Conservation (phyloP, 345 rosid species). For the Populus simonii region DNA sequence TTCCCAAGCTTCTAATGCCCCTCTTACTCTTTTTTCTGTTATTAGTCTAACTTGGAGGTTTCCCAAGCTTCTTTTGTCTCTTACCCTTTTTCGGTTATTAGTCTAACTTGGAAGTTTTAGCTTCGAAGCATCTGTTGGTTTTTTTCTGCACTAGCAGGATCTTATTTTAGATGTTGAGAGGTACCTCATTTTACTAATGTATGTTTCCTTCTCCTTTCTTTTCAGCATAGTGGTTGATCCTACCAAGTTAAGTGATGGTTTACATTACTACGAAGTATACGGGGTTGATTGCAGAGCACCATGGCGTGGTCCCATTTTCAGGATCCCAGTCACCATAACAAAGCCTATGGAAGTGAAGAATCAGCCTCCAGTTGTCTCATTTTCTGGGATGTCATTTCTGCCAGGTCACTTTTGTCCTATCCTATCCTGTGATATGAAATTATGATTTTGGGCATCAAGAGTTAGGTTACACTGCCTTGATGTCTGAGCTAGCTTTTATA, state of each 20-base stretch:
- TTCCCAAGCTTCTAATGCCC: not conserved
- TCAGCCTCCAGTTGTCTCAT: constrained; percentile 69
- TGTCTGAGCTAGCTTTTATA: not conserved
- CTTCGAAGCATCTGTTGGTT: not conserved
- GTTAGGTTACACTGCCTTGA: not conserved
- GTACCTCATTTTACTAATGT: not conserved
- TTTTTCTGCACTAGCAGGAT: not conserved
- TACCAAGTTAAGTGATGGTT: constrained; percentile 70
- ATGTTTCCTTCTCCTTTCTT: constrained; percentile 10
- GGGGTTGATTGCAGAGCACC: constrained; percentile 95
- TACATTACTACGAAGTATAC: constrained; percentile 83
- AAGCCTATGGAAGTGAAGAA: constrained; percentile 60
- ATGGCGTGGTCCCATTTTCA: constrained; percentile 89
- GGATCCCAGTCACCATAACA: constrained; percentile 79
- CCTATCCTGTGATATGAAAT: not conserved
- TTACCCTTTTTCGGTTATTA: not conserved
- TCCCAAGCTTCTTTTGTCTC: not conserved
- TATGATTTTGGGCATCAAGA: not conserved
- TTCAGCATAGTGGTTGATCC: constrained; percentile 94
- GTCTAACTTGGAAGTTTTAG: not conserved
- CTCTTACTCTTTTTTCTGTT: not conserved
- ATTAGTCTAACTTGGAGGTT: not conserved
- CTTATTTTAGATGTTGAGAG: not conserved
- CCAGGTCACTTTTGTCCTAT: constrained; percentile 51
- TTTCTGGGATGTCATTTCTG: constrained; percentile 69